Evolutionary conservation across 2,329 filamentous ascomycete species (phyloP), one percentile per base, ranked within the genome.

Genomic region (Claviceps cyperi): DNA sequence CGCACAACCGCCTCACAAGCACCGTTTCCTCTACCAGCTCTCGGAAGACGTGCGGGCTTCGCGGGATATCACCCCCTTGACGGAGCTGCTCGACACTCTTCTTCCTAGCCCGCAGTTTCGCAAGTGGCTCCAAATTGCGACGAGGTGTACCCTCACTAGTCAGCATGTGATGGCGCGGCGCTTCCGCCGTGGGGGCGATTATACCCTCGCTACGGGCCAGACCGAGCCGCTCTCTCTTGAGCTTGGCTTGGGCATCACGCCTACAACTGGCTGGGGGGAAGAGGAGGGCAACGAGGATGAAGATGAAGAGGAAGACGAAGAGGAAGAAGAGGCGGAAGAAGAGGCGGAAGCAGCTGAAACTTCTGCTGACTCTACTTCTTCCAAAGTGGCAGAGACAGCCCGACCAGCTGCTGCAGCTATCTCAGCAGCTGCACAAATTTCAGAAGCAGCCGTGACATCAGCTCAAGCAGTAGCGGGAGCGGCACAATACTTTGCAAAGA

Each of bases 1-100:
- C 8, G 86, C 92, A 6, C 77, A 80, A 35, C 92, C 92, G 39
- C 92, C 92, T 0, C 90, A 98, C 69, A 98, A 98, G 70, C 89
- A 96, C 62, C 86, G 90, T 14, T 98, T 84, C 64, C 73, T 95
- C 2, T 98, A 92, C 66, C 77, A 86, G 52, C 81, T 88, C 57
- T 70, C 68, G 56, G 54, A 65, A 51, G 57, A 68, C 47, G 56
- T 64, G 47, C 64, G 64, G 45, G 60, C 63, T 5, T 59, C 62
- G 3, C 57, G 66, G 41, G 67, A 73, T 43, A 65, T 70, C 47
- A 77, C 76, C 14, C 77, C 86, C 0, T 75, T 94, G 52, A 79
- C 83, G 50, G 86, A 94, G 63, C 73, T 98, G 8, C 67, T 96
- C 11, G 81, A 94, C 55, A 78, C 84, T 13, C 77, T 97, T 50